Conservation (phyloP, 352 stramenopile genomes). For the Elongisporangium anandrum region DNA sequence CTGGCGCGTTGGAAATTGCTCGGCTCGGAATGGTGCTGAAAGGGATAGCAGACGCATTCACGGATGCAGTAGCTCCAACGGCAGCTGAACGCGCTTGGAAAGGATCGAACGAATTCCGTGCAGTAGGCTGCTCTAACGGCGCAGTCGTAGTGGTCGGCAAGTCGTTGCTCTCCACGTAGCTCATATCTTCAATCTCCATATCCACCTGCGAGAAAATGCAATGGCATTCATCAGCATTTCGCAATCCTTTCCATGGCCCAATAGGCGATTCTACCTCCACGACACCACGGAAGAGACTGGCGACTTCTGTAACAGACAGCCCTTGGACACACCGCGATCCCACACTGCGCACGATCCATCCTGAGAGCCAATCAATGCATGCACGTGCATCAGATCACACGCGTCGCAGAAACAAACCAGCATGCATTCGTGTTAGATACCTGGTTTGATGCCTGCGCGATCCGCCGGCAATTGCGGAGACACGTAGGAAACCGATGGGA, state of each 20-base stretch:
- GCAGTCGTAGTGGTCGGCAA: not conserved
- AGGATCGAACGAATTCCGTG: not conserved
- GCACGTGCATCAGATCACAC: not conserved
- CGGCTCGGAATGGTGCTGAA: not conserved
- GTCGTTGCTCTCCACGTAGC: not conserved
- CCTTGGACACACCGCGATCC: constrained; percentile 29
- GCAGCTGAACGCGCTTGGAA: not conserved
- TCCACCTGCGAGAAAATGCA: not conserved
- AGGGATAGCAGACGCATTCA: not conserved
- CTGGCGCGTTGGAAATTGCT: not conserved
- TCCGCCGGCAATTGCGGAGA: constrained; percentile 47
- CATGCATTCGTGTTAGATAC: constrained; percentile 11
- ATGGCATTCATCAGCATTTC: not conserved
- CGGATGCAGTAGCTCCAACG: not conserved
- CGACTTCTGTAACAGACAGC: constrained; percentile 29
- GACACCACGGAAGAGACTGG: constrained; percentile 20
- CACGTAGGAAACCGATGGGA: constrained; percentile 49
- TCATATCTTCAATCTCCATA: not conserved
- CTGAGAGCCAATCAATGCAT: constrained; percentile 11
- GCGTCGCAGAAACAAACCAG: not conserved
- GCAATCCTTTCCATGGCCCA: not conserved
- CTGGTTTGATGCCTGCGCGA: constrained; percentile 48
- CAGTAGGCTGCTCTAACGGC: not conserved
- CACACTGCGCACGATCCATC: constrained; percentile 35
- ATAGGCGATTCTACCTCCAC: not conserved